Conservation (phyloP, 2,329 filamentous ascomycete species). For the Fusarium austroafricanum region DNA sequence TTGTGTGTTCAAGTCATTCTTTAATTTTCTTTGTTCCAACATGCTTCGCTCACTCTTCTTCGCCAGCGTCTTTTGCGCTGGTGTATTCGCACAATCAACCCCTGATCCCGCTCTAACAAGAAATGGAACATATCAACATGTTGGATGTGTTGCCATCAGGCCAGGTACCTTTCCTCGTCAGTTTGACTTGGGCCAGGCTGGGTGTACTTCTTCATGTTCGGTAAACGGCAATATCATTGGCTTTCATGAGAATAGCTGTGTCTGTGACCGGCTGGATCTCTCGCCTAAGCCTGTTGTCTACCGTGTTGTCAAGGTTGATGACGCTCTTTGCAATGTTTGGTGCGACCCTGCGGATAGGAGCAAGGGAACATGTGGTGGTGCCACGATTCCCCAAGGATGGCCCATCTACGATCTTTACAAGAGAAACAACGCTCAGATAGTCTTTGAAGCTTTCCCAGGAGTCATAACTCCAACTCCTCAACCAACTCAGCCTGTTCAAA, state of each 20-base stretch:
- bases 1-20: conserved; percentile 33
- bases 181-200: conserved; percentile 13
- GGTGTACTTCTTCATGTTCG: conserved; percentile 29
- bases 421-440: conserved; percentile 29
- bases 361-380: conserved; percentile 35
- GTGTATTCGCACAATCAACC: conserved; percentile 25
- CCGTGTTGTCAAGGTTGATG: conserved; percentile 29
- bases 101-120: conserved; percentile 21
- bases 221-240: conserved; percentile 37
- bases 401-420: conserved; percentile 38
- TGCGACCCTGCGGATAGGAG: conserved; percentile 31
- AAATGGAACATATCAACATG: conserved; percentile 16
- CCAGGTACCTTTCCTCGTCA: conserved; percentile 31
- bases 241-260: conserved; percentile 27
- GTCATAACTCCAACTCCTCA: conserved; percentile 13
- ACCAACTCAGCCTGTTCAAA: conserved; percentile 1
- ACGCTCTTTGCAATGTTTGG: conserved; percentile 30
- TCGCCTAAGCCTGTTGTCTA: conserved; percentile 27
- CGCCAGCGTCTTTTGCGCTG: conserved; percentile 15
- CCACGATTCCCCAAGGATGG: conserved; percentile 21
- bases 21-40: conserved; percentile 24
- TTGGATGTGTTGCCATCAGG: conserved; percentile 31
- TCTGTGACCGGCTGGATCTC: conserved; percentile 38
- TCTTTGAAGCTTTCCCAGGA: conserved; percentile 20
- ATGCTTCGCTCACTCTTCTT: conserved; percentile 25